Percentiles rank a stretch among this genome's conserved stretches.
Evolutionary conservation across 345 rosid species (phyloP).

Genomic region (Ceriops zippeliana): DNA sequence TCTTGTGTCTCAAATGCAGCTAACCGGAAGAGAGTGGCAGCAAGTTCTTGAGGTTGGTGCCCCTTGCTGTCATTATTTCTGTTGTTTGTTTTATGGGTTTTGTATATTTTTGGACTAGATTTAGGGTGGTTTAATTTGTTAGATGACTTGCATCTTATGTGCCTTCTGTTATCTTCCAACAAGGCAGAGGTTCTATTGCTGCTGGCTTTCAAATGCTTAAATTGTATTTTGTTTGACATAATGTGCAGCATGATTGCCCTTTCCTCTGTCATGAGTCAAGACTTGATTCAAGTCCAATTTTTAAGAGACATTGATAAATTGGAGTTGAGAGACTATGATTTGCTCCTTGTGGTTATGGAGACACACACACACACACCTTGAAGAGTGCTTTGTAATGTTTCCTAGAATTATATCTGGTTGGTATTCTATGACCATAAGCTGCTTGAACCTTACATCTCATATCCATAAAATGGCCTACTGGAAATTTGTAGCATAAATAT

Average conservation of each 20-base stretch:
- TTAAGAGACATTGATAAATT: neutral
- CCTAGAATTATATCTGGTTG: neutral
- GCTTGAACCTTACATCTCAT: neutral
- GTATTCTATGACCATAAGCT: neutral
- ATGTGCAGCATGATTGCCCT: slow-evolving; percentile 52
- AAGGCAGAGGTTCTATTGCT: slow-evolving; percentile 20
- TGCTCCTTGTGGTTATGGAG: neutral
- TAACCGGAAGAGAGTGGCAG: slow-evolving; percentile 64
- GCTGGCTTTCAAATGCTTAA: slow-evolving; percentile 21
- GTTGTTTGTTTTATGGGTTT: neutral
- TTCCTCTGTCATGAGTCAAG: slow-evolving; percentile 46
- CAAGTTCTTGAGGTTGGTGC: slow-evolving; percentile 74
- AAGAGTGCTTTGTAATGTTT: neutral
- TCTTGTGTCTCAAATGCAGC: slow-evolving; percentile 34
- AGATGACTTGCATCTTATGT: slow-evolving; percentile 2
- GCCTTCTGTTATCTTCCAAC: slow-evolving; percentile 1
- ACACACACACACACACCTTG: neutral
- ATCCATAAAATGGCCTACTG: no score
- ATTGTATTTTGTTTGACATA: slow-evolving; percentile 38
- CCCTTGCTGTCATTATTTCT: slow-evolving; percentile 1
- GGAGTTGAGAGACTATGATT: neutral
- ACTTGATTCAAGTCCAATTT: slow-evolving; percentile 14
- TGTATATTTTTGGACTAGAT: slow-evolving; percentile 6
- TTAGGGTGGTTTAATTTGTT: slow-evolving; percentile 1
- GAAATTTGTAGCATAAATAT: no score